A percentile compares a stretch with the other conserved stretches of the same genome.
These are phyloP conservation scores for Echium plantagineum DNA, from an alignment of 257 asterid species.

Conservation along the genomic window DNA sequence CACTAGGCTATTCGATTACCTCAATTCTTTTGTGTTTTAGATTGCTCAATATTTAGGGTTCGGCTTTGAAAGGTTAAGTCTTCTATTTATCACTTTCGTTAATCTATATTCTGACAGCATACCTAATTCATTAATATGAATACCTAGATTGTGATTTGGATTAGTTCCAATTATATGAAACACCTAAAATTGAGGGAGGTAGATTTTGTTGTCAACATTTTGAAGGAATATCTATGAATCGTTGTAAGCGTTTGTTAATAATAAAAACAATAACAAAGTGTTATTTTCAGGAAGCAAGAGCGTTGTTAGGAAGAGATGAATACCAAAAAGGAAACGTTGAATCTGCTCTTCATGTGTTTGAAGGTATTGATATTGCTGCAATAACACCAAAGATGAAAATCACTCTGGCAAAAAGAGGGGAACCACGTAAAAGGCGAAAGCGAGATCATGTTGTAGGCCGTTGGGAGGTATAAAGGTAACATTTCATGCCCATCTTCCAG, in stretches of 20 bases:
- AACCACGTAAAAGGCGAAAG: slow-evolving; percentile 40
- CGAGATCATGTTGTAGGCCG: slow-evolving; percentile 46
- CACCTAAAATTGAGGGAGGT: too few species aligned
- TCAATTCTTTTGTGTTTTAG: neutral
- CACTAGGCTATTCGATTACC: too few species aligned
- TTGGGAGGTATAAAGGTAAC: slow-evolving; percentile 79
- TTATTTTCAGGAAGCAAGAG: slow-evolving; percentile 83
- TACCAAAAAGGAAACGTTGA: slow-evolving; percentile 82
- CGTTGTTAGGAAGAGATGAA: slow-evolving; percentile 81
- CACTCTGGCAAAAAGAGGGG: slow-evolving; percentile 46
- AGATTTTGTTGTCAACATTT: too few species aligned
- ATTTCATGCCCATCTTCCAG: slow-evolving; percentile 3
- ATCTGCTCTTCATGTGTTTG: slow-evolving; percentile 86
- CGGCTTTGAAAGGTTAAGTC: too few species aligned
- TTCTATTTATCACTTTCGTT: neutral
- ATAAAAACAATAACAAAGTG: neutral
- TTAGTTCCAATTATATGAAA: too few species aligned
- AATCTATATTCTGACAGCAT: neutral
- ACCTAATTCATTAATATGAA: too few species aligned
- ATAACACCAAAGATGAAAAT: slow-evolving; percentile 66
- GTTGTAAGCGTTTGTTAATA: too few species aligned
- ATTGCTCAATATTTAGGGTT: neutral
- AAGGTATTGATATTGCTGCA: slow-evolving; percentile 76
- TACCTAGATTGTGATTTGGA: too few species aligned
- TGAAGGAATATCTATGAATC: too few species aligned